phyloP scores from a whole-genome alignment of 768 basidiomycete genomes.

The Termitomyces sp. region DNA sequence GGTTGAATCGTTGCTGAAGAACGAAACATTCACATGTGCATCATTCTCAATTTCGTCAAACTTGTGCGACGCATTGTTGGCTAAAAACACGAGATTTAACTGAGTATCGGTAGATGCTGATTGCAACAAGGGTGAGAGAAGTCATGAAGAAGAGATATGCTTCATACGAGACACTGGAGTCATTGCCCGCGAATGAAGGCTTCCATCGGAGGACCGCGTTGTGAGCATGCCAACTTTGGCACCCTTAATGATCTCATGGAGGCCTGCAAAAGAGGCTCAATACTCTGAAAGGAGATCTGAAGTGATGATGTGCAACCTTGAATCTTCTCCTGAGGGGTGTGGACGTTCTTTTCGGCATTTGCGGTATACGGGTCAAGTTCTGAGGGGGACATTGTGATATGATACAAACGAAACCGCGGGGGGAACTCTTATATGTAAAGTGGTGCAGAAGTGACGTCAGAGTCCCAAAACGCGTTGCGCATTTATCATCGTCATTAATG shows the following conservation, averaged over 20 bases:
- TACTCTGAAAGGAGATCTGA: background rate
- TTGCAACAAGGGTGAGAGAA: background rate
- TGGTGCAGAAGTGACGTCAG: conserved; percentile 16
- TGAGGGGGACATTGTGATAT: conserved; percentile 18
- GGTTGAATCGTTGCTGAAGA: conserved; percentile 63
- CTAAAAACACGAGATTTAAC: conserved; percentile 61
- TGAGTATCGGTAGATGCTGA: conserved; percentile 42
- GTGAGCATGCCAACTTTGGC: conserved; percentile 75
- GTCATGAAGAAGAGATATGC: background rate
- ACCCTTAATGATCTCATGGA: conserved; percentile 58
- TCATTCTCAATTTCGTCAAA: conserved; percentile 76
- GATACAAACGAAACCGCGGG: background rate
- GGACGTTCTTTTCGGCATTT: conserved; percentile 53
- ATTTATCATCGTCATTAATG: conserved; percentile 8
- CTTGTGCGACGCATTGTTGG: conserved; percentile 69
- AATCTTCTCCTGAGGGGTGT: conserved; percentile 63
- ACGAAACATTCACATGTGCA: conserved; percentile 74
- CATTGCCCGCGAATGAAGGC: conserved; percentile 82
- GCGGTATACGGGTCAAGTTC: conserved; percentile 71
- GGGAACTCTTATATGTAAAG: conserved; percentile 19
- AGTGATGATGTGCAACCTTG: conserved; percentile 31
- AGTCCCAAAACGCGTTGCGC: background rate
- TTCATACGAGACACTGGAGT: conserved; percentile 58
- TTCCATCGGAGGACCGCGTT: conserved; percentile 60
- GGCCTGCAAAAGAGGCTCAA: conserved; percentile 33